A percentile compares a stretch with the other conserved stretches of the same genome.
These are phyloP conservation scores for Saccharomycopsis oosterbeekiorum DNA, from an alignment of 805 yeast species.

Conservation along the genomic window DNA sequence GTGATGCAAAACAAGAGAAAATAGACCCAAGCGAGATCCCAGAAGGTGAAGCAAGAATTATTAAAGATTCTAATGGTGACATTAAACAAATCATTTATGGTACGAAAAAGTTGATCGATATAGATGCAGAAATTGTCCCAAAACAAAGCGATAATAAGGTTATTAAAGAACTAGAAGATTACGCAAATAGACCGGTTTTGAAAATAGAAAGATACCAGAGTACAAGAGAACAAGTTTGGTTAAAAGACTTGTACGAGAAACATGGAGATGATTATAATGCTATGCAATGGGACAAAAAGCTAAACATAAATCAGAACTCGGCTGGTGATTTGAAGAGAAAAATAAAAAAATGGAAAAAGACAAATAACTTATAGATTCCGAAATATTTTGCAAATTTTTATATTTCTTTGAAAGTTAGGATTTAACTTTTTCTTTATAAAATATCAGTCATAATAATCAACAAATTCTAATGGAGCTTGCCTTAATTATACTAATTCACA, in stretches of 20 bases:
- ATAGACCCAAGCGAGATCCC: slow-evolving; percentile 47
- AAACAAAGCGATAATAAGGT: slow-evolving; percentile 32
- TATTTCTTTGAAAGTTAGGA: neutral
- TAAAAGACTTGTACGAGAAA: slow-evolving; percentile 50
- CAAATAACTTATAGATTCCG: slow-evolving; percentile 21
- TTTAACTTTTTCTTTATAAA: too few species aligned
- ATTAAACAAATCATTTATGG: slow-evolving; percentile 65
- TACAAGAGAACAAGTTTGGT: slow-evolving; percentile 70
- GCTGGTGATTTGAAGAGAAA: slow-evolving; percentile 76
- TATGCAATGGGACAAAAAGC: slow-evolving; percentile 87
- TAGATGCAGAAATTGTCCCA: slow-evolving; percentile 25
- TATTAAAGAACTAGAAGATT: slow-evolving; percentile 57
- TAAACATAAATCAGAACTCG: slow-evolving; percentile 74
- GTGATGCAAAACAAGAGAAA: slow-evolving; percentile 25
- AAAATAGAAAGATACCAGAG: slow-evolving; percentile 48
- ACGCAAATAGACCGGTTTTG: slow-evolving; percentile 35
- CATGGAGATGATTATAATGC: slow-evolving; percentile 82
- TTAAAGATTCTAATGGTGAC: slow-evolving; percentile 60
- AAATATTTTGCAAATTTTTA: neutral
- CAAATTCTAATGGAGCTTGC: too few species aligned
- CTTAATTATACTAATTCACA: too few species aligned
- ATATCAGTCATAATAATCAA: too few species aligned
- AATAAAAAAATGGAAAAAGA: slow-evolving; percentile 58
- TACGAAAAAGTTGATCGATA: slow-evolving; percentile 33
- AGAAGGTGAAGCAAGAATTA: slow-evolving; percentile 68